Evolutionary conservation across 805 yeast species (phyloP).

Genomic region (Kuraishia borneana): DNA sequence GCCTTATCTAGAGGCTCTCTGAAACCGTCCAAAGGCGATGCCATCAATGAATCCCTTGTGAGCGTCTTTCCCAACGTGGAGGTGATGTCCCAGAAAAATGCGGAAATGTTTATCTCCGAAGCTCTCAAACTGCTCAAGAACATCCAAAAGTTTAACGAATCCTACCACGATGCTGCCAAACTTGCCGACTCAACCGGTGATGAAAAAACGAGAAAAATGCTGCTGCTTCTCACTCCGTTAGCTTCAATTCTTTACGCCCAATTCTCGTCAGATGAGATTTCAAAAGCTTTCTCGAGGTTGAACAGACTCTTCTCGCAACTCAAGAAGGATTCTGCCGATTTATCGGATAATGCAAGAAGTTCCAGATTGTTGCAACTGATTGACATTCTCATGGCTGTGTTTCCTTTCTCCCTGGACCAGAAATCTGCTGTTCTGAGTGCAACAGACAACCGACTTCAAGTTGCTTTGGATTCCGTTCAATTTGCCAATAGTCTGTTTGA

Average conservation of each 20-base stretch:
- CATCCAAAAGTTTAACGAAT: constrained; percentile 20
- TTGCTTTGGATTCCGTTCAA: constrained; percentile 6
- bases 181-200: constrained; percentile 10
- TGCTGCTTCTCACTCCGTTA: constrained; percentile 46
- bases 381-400: constrained; percentile 17
- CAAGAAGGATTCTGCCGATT: not conserved
- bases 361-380: constrained; percentile 7
- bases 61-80: no score
- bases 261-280: constrained; percentile 25
- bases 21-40: not conserved
- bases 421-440: constrained; percentile 8
- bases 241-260: constrained; percentile 48
- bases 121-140: constrained; percentile 7
- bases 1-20: constrained; percentile 34
- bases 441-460: constrained; percentile 5
- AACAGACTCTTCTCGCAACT: constrained; percentile 6
- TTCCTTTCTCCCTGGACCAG: constrained; percentile 17
- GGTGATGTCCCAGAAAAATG: constrained; percentile 1
- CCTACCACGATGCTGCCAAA: constrained; percentile 22
- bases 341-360: not conserved
- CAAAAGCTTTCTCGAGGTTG: constrained; percentile 11
- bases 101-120: constrained; percentile 1
- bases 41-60: constrained; percentile 1
- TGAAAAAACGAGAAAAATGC: constrained; percentile 10
- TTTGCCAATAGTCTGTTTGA: constrained; percentile 16